These are phyloP conservation scores for Barnettozyma sucrosica DNA, from an alignment of 805 yeast genomes.

Conservation along the genomic window DNA sequence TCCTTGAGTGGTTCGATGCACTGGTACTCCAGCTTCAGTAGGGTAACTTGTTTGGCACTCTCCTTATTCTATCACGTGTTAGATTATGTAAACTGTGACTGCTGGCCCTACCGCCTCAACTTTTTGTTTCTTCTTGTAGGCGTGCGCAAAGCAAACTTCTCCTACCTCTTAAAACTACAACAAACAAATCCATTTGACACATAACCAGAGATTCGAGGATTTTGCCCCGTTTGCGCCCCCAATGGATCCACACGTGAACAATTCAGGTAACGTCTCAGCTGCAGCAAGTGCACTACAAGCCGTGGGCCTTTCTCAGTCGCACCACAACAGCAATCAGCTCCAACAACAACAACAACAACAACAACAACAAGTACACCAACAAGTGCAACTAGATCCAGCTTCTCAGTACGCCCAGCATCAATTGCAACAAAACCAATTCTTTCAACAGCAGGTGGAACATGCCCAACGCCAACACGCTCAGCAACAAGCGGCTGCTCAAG, in stretches of 20 bases:
- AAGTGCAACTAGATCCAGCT: conserved; percentile 11
- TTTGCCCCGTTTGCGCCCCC: conserved; percentile 4
- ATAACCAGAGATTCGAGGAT: neutral
- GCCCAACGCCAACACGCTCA: conserved; percentile 19
- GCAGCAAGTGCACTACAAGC: conserved; percentile 24
- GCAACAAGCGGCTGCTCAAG: conserved; percentile 8
- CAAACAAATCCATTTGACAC: conserved; percentile 4
- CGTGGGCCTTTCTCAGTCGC: conserved; percentile 17
- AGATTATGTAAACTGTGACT: neutral
- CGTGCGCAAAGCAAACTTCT: conserved; percentile 9
- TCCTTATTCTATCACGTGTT: neutral
- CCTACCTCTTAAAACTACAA: conserved; percentile 2
- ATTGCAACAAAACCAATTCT: conserved; percentile 14
- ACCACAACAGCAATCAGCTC: conserved; percentile 10
- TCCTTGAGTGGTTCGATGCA: neutral
- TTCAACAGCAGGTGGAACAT: conserved; percentile 20
- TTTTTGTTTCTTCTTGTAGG: neutral
- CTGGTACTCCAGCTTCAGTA: neutral
- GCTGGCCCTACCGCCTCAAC: neutral
- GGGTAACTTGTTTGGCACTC: too few species aligned
- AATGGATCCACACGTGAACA: conserved; percentile 15
- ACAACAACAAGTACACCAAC: conserved; percentile 17
- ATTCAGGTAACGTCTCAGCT: conserved; percentile 14
- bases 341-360: conserved; percentile 16
- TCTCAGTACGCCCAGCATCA: conserved; percentile 18